Conservation (phyloP, 2,329 filamentous ascomycete species). For the Microdochium trichocladiopsis region DNA sequence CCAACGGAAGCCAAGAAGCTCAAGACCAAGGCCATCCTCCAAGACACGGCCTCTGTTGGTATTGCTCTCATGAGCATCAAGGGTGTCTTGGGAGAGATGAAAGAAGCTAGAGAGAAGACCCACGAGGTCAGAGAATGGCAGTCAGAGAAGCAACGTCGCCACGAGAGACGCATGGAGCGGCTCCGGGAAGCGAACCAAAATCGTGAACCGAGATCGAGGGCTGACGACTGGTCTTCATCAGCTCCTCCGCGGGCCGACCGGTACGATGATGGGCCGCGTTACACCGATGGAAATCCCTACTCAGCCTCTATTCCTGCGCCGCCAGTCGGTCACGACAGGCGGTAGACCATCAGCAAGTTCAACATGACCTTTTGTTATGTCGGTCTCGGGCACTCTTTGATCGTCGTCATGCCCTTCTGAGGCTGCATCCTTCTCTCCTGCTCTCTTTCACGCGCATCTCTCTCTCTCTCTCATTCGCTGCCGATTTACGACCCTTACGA, state of each 20-base stretch:
- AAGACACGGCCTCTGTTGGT: slow-evolving; percentile 52
- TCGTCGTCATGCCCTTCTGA: not conserved
- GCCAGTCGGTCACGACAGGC: slow-evolving; percentile 28
- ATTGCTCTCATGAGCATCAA: slow-evolving; percentile 52
- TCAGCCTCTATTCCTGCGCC: slow-evolving; percentile 32
- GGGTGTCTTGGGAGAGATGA: slow-evolving; percentile 47
- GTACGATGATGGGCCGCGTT: slow-evolving; percentile 36
- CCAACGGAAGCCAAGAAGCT: slow-evolving; percentile 45
- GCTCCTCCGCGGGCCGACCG: slow-evolving; percentile 29
- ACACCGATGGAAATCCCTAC: slow-evolving; percentile 41
- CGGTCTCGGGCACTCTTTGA: not conserved
- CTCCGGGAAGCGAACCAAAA: slow-evolving; percentile 17
- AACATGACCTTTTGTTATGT: no score
- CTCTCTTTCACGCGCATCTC: not conserved
- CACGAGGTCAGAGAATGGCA: slow-evolving; percentile 43
- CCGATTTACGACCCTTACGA: not conserved
- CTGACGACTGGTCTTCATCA: slow-evolving; percentile 36
- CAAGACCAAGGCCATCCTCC: slow-evolving; percentile 47
- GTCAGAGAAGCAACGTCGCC: slow-evolving; percentile 39
- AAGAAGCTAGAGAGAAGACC: slow-evolving; percentile 43
- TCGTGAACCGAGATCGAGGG: slow-evolving; percentile 28
- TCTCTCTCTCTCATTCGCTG: no score
- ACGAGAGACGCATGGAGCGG: slow-evolving; percentile 37
- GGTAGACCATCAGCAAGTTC: no score
- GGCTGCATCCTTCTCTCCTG: not conserved